Percentiles rank a stretch among this genome's conserved stretches.
Evolutionary conservation across 2,329 filamentous ascomycete genomes (phyloP).

Genomic region (Xylaria sp.): DNA sequence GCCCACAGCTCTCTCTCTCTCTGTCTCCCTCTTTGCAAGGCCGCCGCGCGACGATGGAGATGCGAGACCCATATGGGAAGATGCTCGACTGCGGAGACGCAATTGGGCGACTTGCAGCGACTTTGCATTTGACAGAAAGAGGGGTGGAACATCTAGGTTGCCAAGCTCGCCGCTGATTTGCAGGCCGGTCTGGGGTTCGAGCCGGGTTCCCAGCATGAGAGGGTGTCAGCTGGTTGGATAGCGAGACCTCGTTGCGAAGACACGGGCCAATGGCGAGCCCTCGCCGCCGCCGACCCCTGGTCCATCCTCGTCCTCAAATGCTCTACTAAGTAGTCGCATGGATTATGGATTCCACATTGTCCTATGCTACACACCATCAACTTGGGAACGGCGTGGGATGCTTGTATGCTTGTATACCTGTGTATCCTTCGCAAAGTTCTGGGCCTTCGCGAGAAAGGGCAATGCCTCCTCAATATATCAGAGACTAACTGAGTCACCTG

Average conservation of each 20-base stretch:
- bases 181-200: conserved; percentile 51
- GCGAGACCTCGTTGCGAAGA: conserved; percentile 45
- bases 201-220: conserved; percentile 41
- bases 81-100: conserved; percentile 23
- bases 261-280: conserved; percentile 41
- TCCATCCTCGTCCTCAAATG: conserved; percentile 35
- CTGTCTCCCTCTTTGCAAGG: conserved; percentile 11
- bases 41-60: conserved; percentile 27
- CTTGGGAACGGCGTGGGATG: conserved; percentile 39
- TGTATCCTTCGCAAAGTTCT: conserved; percentile 48
- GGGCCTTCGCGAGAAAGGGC: conserved; percentile 43
- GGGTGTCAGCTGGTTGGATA: conserved; percentile 54
- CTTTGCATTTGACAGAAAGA: conserved; percentile 36
- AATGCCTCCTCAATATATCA: conserved; percentile 42
- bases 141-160: conserved; percentile 34
- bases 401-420: conserved; percentile 19
- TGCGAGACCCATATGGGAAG: conserved; percentile 10
- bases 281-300: conserved; percentile 33
- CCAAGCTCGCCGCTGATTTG: conserved; percentile 53
- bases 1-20: too few relatives aligned
- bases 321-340: conserved; percentile 18
- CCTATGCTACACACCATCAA: conserved; percentile 51
- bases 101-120: conserved; percentile 45
- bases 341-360: conserved; percentile 42
- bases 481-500: conserved; percentile 52